Evolutionary conservation across 176 grass and related monocot species (phyloP), one percentile per base, ranked within the genome.

Genomic region (Stipa capillata): DNA sequence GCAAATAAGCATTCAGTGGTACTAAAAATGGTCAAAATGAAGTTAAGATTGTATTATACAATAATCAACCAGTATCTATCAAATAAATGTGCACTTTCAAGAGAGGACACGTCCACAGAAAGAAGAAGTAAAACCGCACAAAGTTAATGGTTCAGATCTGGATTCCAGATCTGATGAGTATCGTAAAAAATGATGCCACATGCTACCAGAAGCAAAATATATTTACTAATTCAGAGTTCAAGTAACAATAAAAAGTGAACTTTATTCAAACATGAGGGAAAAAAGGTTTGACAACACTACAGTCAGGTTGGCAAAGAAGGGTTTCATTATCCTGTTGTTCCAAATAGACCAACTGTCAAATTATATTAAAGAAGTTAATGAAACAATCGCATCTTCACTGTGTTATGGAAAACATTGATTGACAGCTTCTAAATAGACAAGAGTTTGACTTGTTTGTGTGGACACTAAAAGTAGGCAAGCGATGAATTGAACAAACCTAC

Each of bases 401-500:
- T n/a, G n/a, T n/a, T n/a, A n/a, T n/a, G n/a, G n/a, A n/a, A n/a
- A n/a, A n/a, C n/a, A n/a, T 6, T 65, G 31, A 65, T 44, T 10
- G 45, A 64, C 6, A 64, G 39, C 29, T 64, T 78, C 20, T 42
- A 72, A 52, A 66, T 52, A 73, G n/a, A 9, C 27, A 74, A 48
- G 63, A 72, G 10, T 1, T 31, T 35, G 21, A 69, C 34, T 4
- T 43, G 10, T 44, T 33, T 47, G 37, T 37, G 27, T 31, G 36
- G 10, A 85, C 37, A 62, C 32, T 42, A 32, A 35, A 83, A 74
- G 4, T 53, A 41, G 6, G 27, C 24, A 20, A 69, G 62, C 1
- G 2, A 36, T 55, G 23, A 11, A 21, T 43, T 12, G 0, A 15
- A 28, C 4, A 79, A 90, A 68, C 24, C 74, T 97, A 97, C 91